phyloP scores from a whole-genome alignment of 164 flowering plant genomes.

The Umbellularia californica region DNA sequence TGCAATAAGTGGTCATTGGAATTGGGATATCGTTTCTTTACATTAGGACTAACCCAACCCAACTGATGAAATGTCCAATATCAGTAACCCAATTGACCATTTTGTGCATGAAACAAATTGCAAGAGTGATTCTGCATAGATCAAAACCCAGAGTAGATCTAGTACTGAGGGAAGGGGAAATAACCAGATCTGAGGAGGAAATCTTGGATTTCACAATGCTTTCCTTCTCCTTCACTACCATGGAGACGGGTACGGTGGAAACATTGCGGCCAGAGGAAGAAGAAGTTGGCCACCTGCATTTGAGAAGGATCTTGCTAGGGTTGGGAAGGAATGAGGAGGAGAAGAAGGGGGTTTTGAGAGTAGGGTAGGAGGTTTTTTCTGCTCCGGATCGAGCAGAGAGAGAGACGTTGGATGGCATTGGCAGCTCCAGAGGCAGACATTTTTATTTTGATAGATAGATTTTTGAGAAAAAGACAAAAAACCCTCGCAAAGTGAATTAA shows the following conservation, averaged over 20 bases:
- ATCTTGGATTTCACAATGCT: slow-evolving; percentile 36
- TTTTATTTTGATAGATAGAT: neutral
- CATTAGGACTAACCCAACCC: no score
- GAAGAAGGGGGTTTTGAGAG: slow-evolving; percentile 13
- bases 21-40: neutral
- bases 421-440: neutral
- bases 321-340: slow-evolving; percentile 27
- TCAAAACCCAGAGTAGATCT: neutral
- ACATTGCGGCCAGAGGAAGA: slow-evolving; percentile 26
- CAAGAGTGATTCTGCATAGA: neutral
- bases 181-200: slow-evolving; percentile 7
- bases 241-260: slow-evolving; percentile 52
- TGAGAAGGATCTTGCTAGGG: neutral
- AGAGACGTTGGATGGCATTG: neutral
- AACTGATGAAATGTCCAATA: neutral
- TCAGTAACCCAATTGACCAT: neutral
- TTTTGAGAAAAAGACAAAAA: no score
- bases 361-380: slow-evolving; percentile 21
- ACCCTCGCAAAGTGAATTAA: no score
- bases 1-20: no score
- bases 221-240: slow-evolving; percentile 45
- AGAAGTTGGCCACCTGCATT: slow-evolving; percentile 8
- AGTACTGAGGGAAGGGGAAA: neutral
- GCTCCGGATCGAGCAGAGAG: slow-evolving; percentile 23
- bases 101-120: neutral